Percentiles rank a stretch among this genome's conserved stretches.
Conservation (phyloP, 2,329 filamentous ascomycete species). For the Phialemoniopsis sp. region DNA sequence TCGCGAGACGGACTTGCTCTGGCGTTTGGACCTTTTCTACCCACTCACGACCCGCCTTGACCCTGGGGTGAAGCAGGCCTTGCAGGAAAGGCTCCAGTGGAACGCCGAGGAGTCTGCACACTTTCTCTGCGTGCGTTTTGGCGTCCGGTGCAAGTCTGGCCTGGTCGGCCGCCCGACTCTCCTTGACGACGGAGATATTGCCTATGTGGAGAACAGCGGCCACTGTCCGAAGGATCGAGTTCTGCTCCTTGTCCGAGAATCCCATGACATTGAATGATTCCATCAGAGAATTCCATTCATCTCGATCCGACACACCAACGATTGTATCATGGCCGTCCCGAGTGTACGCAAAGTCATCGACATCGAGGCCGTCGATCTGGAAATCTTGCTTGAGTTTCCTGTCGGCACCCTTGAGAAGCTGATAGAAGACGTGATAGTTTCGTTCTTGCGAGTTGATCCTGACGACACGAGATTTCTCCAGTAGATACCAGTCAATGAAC, state of each 20-base stretch:
- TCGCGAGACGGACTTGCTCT: conserved; percentile 84
- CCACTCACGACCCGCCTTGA: conserved; percentile 96
- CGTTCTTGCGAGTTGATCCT: conserved; percentile 82
- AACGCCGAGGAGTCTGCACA: conserved; percentile 82
- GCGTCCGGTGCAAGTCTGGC: conserved; percentile 76
- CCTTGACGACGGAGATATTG: conserved; percentile 85
- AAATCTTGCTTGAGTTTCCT: conserved; percentile 69
- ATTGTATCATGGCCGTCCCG: conserved; percentile 89
- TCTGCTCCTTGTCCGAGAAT: conserved; percentile 80
- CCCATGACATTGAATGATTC: conserved; percentile 96
- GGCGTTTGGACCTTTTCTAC: conserved; percentile 98
- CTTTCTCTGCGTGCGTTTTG: conserved; percentile 68
- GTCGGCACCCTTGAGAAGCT: conserved; percentile 83
- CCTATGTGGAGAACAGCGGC: conserved; percentile 91
- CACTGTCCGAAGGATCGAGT: conserved; percentile 78
- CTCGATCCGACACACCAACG: conserved; percentile 79
- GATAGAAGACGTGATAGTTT: conserved; percentile 98
- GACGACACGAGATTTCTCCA: conserved; percentile 98
- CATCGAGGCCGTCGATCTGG: conserved; percentile 67
- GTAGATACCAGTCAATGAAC: conserved; percentile 96
- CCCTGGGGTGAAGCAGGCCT: conserved; percentile 84
- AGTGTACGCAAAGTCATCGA: conserved; percentile 90
- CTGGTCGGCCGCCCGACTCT: conserved; percentile 87
- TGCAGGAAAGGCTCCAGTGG: conserved; percentile 80
- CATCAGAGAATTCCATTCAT: conserved; percentile 85